Percentiles rank a stretch among this genome's conserved stretches.
Evolutionary conservation across 176 grass and related monocot species (phyloP).

Genomic region (Cymbopogon citratus): DNA sequence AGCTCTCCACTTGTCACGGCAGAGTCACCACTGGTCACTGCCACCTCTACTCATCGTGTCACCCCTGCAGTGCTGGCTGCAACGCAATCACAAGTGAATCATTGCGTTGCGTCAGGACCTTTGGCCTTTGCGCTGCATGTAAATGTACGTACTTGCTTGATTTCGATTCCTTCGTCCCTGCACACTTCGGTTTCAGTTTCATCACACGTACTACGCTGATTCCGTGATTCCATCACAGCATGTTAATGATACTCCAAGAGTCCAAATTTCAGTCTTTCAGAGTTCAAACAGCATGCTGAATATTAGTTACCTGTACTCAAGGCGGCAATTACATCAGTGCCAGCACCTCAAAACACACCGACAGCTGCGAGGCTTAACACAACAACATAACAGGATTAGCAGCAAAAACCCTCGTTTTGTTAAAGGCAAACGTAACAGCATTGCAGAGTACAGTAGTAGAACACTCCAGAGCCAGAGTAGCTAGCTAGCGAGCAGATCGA

Average conservation of each 20-base stretch:
- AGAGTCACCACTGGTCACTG: neutral
- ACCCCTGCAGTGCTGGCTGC: too few relatives aligned
- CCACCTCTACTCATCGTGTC: neutral
- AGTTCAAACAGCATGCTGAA: neutral
- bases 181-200: neutral
- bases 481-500: neutral
- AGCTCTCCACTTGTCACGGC: neutral
- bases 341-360: neutral
- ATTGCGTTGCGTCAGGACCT: conserved; percentile 17
- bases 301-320: too few relatives aligned
- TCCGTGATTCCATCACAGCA: neutral
- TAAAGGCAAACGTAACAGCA: neutral
- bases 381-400: neutral
- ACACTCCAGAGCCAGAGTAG: neutral
- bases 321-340: neutral
- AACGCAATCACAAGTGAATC: conserved; percentile 31
- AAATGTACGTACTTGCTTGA: neutral
- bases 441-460: neutral
- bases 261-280: too few relatives aligned
- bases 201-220: neutral
- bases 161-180: neutral
- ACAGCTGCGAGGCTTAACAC: neutral
- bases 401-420: neutral
- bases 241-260: neutral
- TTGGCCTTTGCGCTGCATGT: neutral